Evolutionary conservation across 1,284 basidiomycete species (phyloP).

Genomic region (Fomitopsis palustris): DNA sequence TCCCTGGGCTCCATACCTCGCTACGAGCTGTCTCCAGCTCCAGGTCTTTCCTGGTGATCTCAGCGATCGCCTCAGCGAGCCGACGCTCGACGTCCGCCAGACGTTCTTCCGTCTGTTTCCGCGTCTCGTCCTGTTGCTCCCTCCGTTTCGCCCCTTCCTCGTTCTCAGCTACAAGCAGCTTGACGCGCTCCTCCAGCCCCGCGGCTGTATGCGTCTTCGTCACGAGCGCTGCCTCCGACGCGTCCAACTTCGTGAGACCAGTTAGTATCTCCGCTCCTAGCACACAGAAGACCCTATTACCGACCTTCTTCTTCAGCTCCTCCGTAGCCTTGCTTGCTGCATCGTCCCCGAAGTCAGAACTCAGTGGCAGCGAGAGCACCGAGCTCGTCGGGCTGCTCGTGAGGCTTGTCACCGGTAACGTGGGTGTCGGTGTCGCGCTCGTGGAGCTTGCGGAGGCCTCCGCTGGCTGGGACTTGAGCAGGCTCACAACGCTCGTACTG

Average conservation of each 20-base stretch:
- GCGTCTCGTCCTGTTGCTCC: neutral
- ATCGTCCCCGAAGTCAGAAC: neutral
- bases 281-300: neutral
- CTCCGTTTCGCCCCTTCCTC: neutral
- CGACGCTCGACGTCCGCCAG: neutral
- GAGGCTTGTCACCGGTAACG: neutral
- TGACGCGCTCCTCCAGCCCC: neutral
- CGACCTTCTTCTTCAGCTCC: neutral
- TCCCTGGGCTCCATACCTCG: neutral
- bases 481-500: neutral
- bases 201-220: neutral
- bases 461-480: neutral
- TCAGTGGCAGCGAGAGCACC: neutral
- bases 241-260: neutral
- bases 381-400: constrained; percentile 2
- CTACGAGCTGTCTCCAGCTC: neutral
- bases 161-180: neutral
- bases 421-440: neutral
- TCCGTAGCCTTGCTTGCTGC: neutral
- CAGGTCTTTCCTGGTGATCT: neutral
- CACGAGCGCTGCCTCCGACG: neutral
- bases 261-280: neutral
- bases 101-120: neutral
- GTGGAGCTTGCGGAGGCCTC: neutral
- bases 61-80: neutral